These are phyloP conservation scores for Nemania abortiva DNA, from an alignment of 2,329 filamentous ascomycete species.

Conservation along the genomic window DNA sequence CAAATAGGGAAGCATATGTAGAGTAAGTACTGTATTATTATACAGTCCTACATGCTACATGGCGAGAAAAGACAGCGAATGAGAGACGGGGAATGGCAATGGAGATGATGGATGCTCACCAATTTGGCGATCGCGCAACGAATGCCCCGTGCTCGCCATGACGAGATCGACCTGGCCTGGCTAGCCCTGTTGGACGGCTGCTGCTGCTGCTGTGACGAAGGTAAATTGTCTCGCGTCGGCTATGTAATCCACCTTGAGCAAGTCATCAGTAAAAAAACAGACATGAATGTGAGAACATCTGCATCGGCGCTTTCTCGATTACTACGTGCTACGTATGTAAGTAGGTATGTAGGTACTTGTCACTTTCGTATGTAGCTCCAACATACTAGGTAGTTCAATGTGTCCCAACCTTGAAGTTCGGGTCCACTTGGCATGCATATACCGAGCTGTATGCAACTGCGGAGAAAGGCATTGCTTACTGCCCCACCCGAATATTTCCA, in stretches of 20 bases:
- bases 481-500: too few species aligned
- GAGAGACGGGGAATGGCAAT: background rate
- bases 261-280: constrained; percentile 24
- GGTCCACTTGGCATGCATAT: constrained; percentile 33
- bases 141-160: constrained; percentile 46
- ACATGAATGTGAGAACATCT: constrained; percentile 19
- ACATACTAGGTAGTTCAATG: constrained; percentile 1
- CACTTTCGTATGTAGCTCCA: constrained; percentile 7
- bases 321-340: background rate
- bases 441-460: constrained; percentile 33
- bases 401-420: constrained; percentile 29
- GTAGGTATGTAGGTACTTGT: background rate
- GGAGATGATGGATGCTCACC: constrained; percentile 36
- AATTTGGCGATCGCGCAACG: constrained; percentile 52
- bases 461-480: background rate
- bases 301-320: constrained; percentile 22
- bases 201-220: background rate
- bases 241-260: constrained; percentile 24
- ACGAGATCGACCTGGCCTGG: constrained; percentile 25
- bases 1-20: background rate
- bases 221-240: constrained; percentile 27
- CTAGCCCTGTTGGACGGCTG: constrained; percentile 16
- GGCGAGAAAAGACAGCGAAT: background rate
- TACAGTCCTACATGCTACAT: background rate
- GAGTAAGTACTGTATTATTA: background rate